Percentiles rank a stretch among this genome's conserved stretches.
Conservation (phyloP, 805 yeast genomes). For the Myxozyma geophila region DNA sequence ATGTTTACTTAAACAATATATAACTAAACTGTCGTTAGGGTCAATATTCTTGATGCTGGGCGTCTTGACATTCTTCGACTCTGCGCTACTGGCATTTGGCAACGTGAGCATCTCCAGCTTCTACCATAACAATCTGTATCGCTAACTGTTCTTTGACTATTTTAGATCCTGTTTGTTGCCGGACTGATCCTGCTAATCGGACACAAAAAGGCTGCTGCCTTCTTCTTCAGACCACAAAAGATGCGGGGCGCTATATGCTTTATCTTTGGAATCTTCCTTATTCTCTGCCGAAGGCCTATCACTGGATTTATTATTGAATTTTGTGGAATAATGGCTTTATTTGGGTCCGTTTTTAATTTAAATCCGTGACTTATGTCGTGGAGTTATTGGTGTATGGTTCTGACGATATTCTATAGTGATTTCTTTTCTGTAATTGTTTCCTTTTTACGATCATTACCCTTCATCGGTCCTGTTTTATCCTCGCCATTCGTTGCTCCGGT, state of each 20-base stretch:
- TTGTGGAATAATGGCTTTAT: constrained; percentile 85
- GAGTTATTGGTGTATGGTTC: too few relatives aligned
- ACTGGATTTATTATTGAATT: constrained; percentile 83
- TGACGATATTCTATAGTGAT: constrained; percentile 52
- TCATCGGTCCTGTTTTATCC: constrained; percentile 82
- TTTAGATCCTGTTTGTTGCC: constrained; percentile 63
- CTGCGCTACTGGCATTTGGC: constrained; percentile 87
- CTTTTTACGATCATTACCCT: constrained; percentile 83
- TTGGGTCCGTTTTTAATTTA: constrained; percentile 50
- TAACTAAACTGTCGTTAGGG: constrained; percentile 44
- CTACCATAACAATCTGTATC: neutral
- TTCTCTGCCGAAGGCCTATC: constrained; percentile 75
- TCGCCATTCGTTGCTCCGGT: constrained; percentile 83
- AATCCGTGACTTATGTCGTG: neutral
- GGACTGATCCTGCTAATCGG: constrained; percentile 90
- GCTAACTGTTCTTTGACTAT: neutral
- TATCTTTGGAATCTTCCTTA: constrained; percentile 71
- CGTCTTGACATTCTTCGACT: constrained; percentile 80
- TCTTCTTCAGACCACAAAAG: constrained; percentile 86
- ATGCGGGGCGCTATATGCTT: constrained; percentile 86
- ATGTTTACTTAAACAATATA: neutral
- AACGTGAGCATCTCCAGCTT: constrained; percentile 51
- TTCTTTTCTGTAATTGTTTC: constrained; percentile 83
- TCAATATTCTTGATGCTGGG: constrained; percentile 80
- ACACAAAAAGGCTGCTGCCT: constrained; percentile 75